These are phyloP conservation scores for Xylaria curta DNA, from an alignment of 495 filamentous ascomycete genomes.

Conservation along the genomic window DNA sequence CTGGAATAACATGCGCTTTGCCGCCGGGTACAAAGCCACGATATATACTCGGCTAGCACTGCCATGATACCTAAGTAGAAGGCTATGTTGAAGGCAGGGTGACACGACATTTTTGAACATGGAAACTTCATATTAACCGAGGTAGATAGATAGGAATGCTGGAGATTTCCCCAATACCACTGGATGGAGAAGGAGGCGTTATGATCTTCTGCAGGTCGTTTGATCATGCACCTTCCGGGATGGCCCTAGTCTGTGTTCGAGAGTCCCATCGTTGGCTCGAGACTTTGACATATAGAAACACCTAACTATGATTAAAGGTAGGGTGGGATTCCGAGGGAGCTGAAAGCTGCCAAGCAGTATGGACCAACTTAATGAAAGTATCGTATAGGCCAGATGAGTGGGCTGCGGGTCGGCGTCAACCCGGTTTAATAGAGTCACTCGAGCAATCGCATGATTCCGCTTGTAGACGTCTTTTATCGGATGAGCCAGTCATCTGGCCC, in stretches of 20 bases:
- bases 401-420: neutral
- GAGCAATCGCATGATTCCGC: neutral
- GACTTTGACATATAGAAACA: neutral
- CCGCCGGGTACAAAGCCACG: neutral
- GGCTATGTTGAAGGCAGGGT: neutral
- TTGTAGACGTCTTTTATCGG: neutral
- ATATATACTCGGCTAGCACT: neutral
- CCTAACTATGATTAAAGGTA: neutral
- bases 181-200: constrained; percentile 2
- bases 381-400: neutral
- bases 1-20: neutral
- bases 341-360: constrained; percentile 25
- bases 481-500: constrained; percentile 1
- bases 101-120: neutral
- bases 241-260: neutral
- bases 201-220: constrained; percentile 16
- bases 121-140: neutral
- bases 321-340: constrained; percentile 13
- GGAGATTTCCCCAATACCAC: neutral
- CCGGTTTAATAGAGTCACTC: neutral
- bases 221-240: constrained; percentile 13
- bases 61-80: neutral
- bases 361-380: neutral
- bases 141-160: neutral
- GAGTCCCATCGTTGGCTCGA: neutral